Percentiles rank a stretch among this genome's conserved stretches.
Evolutionary conservation across 768 basidiomycete genomes (phyloP).

Genomic region (Tricholoma sp.): DNA sequence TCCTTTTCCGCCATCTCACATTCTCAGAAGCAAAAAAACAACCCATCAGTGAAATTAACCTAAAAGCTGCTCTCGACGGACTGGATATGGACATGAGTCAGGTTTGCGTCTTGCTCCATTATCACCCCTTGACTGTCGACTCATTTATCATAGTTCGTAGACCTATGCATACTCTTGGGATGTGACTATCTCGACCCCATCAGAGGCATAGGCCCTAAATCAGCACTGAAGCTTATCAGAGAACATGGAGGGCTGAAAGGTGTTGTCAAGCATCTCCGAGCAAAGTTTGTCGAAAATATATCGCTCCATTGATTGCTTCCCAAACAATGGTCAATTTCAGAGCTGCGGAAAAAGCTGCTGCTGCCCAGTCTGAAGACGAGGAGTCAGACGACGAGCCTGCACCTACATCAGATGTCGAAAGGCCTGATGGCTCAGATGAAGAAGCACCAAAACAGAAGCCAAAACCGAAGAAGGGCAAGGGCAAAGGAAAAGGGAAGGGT

Average conservation of each 20-base stretch:
- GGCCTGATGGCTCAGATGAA: slow-evolving; percentile 26
- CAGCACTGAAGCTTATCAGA: slow-evolving; percentile 85
- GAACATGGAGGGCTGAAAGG: slow-evolving; percentile 71
- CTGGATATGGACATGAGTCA: slow-evolving; percentile 90
- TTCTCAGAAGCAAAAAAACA: slow-evolving; percentile 98
- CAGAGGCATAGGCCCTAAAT: slow-evolving; percentile 93
- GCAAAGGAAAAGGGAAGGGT: slow-evolving; percentile 48
- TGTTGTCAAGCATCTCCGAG: slow-evolving; percentile 74
- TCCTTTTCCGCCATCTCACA: slow-evolving; percentile 91
- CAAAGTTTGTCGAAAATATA: slow-evolving; percentile 49
- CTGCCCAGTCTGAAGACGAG: slow-evolving; percentile 22
- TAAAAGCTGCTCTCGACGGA: slow-evolving; percentile 79
- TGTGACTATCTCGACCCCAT: slow-evolving; percentile 99
- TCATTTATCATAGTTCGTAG: slow-evolving; percentile 67
- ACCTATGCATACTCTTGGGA: slow-evolving; percentile 92
- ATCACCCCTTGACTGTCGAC: background rate
- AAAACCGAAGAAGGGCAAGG: slow-evolving; percentile 36
- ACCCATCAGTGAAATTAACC: slow-evolving; percentile 89
- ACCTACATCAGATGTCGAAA: slow-evolving; percentile 42
- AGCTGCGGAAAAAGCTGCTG: slow-evolving; percentile 38
- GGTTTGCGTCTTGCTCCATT: slow-evolving; percentile 33
- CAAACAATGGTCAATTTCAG: slow-evolving; percentile 22
- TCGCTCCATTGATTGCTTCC: background rate
- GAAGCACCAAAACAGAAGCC: slow-evolving; percentile 24
- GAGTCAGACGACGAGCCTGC: slow-evolving; percentile 31